Conservation (phyloP, 805 yeast genomes). For the Metschnikowia peoriensis region DNA sequence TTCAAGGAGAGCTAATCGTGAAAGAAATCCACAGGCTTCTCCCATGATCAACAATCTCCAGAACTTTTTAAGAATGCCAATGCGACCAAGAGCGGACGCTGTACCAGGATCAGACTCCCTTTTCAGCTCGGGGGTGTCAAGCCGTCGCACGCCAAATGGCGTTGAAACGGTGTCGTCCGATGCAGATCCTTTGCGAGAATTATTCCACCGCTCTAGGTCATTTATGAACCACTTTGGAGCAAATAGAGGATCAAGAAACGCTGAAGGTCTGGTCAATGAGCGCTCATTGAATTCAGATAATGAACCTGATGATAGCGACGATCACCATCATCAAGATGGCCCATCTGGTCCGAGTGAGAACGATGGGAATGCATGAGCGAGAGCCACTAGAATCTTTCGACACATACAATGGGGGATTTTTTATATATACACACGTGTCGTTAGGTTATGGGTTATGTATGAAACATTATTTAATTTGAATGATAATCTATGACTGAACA, state of each 20-base stretch:
- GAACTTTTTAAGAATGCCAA: constrained; percentile 11
- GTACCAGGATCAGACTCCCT: constrained; percentile 15
- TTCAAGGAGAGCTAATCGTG: background rate
- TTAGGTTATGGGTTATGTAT: background rate
- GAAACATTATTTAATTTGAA: background rate
- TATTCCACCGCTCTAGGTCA: constrained; percentile 1
- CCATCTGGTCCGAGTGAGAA: background rate
- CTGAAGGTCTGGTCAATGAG: background rate
- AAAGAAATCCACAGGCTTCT: constrained; percentile 13
- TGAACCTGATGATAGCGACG: background rate
- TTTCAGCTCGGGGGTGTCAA: constrained; percentile 49
- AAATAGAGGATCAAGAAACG: background rate
- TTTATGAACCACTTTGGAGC: background rate
- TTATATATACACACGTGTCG: background rate
- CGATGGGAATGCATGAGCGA: background rate
- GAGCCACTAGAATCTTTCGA: background rate
- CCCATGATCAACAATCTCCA: constrained; percentile 18
- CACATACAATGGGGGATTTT: background rate
- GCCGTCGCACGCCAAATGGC: constrained; percentile 46
- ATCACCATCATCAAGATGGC: background rate
- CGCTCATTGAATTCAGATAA: background rate
- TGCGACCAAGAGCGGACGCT: constrained; percentile 9
- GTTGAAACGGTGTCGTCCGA: constrained; percentile 34
- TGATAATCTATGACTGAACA: background rate
- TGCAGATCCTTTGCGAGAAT: constrained; percentile 1